These are phyloP conservation scores for Nyssa sinensis DNA, from an alignment of 148 eudicot species.

Conservation along the genomic window DNA sequence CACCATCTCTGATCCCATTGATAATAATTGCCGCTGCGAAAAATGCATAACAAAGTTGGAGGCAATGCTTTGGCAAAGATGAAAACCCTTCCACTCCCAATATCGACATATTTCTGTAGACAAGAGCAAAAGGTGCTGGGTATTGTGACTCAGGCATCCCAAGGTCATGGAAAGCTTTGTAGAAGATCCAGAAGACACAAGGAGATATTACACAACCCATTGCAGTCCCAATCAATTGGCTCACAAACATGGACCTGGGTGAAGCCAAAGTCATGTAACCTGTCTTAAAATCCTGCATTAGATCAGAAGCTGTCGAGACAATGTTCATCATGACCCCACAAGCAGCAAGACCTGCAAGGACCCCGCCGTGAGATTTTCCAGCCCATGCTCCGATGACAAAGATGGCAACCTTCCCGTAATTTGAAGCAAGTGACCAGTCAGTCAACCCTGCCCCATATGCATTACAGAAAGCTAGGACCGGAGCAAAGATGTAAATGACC, in stretches of 20 bases:
- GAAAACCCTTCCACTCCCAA: slow-evolving; percentile 35
- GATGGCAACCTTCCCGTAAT: slow-evolving; percentile 34
- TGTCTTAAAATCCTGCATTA: slow-evolving; percentile 39
- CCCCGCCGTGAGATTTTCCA: slow-evolving; percentile 26
- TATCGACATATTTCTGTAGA: slow-evolving; percentile 27
- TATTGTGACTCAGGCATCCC: slow-evolving; percentile 17
- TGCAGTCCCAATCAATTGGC: slow-evolving; percentile 38
- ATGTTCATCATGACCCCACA: slow-evolving; percentile 44
- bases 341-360: slow-evolving; percentile 31
- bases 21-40: slow-evolving; percentile 24
- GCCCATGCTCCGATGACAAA: slow-evolving; percentile 37
- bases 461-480: slow-evolving; percentile 32
- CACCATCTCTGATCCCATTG: slow-evolving; percentile 21
- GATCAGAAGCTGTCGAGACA: no score
- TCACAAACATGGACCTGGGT: slow-evolving; percentile 36
- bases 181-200: slow-evolving; percentile 31
- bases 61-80: slow-evolving; percentile 27
- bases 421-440: slow-evolving; percentile 30
- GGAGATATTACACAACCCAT: slow-evolving; percentile 41
- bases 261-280: slow-evolving; percentile 41
- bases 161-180: slow-evolving; percentile 27
- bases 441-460: slow-evolving; percentile 35
- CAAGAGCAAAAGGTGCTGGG: slow-evolving; percentile 29
- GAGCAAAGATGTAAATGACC: slow-evolving; percentile 29
- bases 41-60: slow-evolving; percentile 23